Evolutionary conservation across 2,329 filamentous ascomycete species (phyloP), one percentile per base, ranked within the genome.

Genomic region (Talaromyces sp.): DNA sequence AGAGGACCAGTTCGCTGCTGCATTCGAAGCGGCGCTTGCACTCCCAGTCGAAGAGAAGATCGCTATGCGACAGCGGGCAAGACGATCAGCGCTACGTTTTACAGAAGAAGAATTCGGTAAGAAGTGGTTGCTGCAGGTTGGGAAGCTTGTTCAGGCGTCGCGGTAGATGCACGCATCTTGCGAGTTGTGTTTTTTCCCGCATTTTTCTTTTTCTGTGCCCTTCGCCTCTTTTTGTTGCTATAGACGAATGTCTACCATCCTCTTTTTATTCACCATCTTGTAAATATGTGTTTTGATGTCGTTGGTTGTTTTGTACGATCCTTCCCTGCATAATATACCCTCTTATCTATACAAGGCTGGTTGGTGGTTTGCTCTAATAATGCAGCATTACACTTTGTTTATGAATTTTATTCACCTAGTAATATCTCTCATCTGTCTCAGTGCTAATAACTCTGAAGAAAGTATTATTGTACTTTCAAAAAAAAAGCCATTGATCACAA

Each of bases 101-200:
- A 92, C 90, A 0, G 93, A 97, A 66, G 86, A 88, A 63, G 89
- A 88, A 54, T 99, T 99, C 75, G 86, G 83, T 1, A 81, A 81
- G 63, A 87, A 86, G 61, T 99, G 94, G 93, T 74, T 90, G 39
- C 72, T 73, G 27, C 84, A 95, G 71, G 83, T 95, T 78, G 85
- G 88, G 66, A 83, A 80, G 64, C 77, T 97, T 54, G 83, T 97
- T 30, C 65, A 65, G 36, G 65, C 71, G 71, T 43, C 52, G 30
- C 54, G 55, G 35, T 62, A 63, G 39, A 48, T 46, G 3, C 13
- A 19, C 11, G 20, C 11, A 19, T 40, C 7, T 14, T n/a, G 11
- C 13, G 6, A 16, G 11, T 35, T 35, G 33, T 16, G 14, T 16
- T 39, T 39, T n/a, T 39, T 47, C 19, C 19, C 24, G 16, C 11